A percentile compares a stretch with the other conserved stretches of the same genome.
Conservation (phyloP, 306 rosid species). For the Boehmeria nivea region DNA sequence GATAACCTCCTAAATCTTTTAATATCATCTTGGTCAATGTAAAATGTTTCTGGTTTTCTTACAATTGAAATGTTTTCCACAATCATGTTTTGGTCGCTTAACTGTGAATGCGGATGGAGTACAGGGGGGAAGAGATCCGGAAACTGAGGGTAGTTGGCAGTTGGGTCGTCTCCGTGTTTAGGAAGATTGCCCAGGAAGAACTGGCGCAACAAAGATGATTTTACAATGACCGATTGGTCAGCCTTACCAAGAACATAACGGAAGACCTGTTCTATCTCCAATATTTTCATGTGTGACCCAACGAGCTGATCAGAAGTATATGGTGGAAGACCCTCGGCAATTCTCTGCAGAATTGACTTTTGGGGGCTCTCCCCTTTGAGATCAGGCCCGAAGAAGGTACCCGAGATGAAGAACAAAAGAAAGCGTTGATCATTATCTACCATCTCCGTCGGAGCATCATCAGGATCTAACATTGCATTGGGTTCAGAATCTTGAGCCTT, state of each 20-base stretch:
- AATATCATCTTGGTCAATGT: slow-evolving; percentile 36
- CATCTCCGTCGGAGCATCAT: slow-evolving; percentile 11
- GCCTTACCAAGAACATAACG: slow-evolving; percentile 45
- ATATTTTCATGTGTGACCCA: slow-evolving; percentile 30
- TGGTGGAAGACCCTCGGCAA: slow-evolving; percentile 59
- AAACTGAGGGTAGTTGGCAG: slow-evolving; percentile 46
- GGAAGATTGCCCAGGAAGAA: slow-evolving; percentile 37
- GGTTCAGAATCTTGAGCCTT: slow-evolving; percentile 17
- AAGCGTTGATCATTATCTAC: slow-evolving; percentile 37
- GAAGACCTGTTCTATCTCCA: slow-evolving; percentile 41
- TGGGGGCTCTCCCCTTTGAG: slow-evolving; percentile 32
- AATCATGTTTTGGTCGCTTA: slow-evolving; percentile 15
- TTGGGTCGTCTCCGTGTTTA: slow-evolving; percentile 18
- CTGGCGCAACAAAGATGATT: slow-evolving; percentile 26
- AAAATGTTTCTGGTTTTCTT: slow-evolving; percentile 30
- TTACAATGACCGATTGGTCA: slow-evolving; percentile 32
- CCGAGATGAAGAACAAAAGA: slow-evolving; percentile 48
- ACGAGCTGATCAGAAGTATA: slow-evolving; percentile 43
- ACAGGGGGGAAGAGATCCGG: slow-evolving; percentile 45
- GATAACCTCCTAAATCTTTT: slow-evolving; percentile 69
- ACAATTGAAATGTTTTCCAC: slow-evolving; percentile 38
- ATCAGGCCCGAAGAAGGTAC: slow-evolving; percentile 61
- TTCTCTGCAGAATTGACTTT: slow-evolving; percentile 53
- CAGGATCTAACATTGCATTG: slow-evolving; percentile 6
- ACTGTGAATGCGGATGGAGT: slow-evolving; percentile 37